A percentile compares a stretch with the other conserved stretches of the same genome.
phyloP scores from a whole-genome alignment of 2,329 filamentous ascomycete genomes.

The Ascosphaera apis region DNA sequence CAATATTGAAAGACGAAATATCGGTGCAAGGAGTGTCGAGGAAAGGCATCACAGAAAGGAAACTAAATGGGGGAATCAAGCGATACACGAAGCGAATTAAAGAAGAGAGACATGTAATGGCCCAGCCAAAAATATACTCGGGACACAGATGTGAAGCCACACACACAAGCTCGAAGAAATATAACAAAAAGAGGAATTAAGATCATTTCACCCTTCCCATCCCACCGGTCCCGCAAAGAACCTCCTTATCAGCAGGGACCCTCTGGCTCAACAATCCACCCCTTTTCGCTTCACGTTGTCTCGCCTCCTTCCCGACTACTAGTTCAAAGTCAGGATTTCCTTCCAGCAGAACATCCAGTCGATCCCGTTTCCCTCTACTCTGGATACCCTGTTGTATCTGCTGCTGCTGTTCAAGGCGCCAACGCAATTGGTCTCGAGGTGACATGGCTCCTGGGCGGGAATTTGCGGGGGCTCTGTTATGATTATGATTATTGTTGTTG shows the following conservation, averaged over 20 bases:
- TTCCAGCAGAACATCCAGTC: constrained; percentile 50
- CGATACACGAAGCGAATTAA: not conserved
- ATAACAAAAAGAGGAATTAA: not conserved
- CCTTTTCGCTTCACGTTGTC: constrained; percentile 4
- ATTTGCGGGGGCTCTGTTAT: no score
- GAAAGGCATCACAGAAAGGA: not conserved
- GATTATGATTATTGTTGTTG: no score
- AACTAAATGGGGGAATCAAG: not conserved
- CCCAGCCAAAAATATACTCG: not conserved
- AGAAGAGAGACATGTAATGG: not conserved
- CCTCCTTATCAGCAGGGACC: not conserved
- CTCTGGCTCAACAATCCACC: constrained; percentile 5
- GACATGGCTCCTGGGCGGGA: no score
- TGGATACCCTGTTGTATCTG: no score
- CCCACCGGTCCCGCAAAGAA: not conserved
- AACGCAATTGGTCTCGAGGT: no score
- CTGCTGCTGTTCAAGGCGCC: no score
- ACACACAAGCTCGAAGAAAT: no score
- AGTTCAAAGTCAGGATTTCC: constrained; percentile 73
- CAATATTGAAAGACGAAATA: not conserved
- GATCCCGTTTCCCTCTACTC: constrained; percentile 30
- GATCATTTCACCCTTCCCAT: constrained; percentile 3
- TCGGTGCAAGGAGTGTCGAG: not conserved
- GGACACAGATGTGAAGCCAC: no score
- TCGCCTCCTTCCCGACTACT: constrained; percentile 18